Base-by-base conservation (phyloP, 176 grass and related monocot species). In the Tillandsia fasciculata region DNA sequence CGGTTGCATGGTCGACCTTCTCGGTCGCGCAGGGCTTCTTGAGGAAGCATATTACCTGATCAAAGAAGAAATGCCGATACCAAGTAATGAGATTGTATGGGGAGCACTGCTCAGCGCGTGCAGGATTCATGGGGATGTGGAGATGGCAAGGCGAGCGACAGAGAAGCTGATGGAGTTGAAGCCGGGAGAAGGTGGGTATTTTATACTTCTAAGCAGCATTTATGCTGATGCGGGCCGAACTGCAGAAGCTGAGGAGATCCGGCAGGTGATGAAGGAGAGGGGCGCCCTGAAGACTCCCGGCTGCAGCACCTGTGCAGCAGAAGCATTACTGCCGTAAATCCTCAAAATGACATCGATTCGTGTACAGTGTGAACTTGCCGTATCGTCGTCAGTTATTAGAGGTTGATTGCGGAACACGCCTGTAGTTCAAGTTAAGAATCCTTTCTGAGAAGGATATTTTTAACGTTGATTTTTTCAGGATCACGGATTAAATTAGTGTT, bases 1-100 rank as follows among this genome's bases (percentile, higher is more conserved):
- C 10, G 83, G 87, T 2, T 90, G 87, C 74, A 77, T 90, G 66
- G 87, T 90, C 17, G 80, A 90, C 63, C 67, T 86, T 77, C 77
- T 90, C 57, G 83, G 83, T 22, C 59, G 83, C 70, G 80, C 83
- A 24, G 83, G 87, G 26, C 70, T 72, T 61, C 73, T 90, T 2
- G 66, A 74, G 29, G 83, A 90, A 66, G 83, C 87, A 3, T 76
- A 83, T 27, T 23, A 26, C 26, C 66, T 86, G 58, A 86, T 90
- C 9, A 70, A 86, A 26, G 52, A 86, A 26, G 52, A n/a, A 56
- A 83, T 86, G 87, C 71, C 77, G 1, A 83, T 86, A 67, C 70
- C 61, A 0, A 77, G 77, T 70, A 83, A 77, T 66, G 65, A 68
- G 49, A 64, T 80, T 8, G 48, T 86, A 12, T 86, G 87, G 83